Conservation (phyloP, 768 basidiomycete genomes). For the Pluteus cervinus region DNA sequence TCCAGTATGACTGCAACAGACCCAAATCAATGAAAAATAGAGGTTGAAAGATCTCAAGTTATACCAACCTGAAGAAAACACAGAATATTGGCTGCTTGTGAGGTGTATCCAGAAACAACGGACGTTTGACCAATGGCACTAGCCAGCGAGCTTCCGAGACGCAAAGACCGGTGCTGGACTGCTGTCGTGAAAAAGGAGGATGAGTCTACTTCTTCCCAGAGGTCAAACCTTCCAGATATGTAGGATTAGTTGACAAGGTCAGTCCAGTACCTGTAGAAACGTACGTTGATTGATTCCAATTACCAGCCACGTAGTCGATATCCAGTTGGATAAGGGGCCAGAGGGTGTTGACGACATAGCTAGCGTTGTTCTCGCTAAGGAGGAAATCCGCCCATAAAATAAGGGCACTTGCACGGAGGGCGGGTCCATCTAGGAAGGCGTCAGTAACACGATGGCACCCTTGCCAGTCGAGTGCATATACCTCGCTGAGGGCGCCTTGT, state of each 20-base stretch:
- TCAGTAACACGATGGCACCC: not conserved
- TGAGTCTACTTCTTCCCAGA: conserved; percentile 70
- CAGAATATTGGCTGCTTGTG: conserved; percentile 57
- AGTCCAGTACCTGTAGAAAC: conserved; percentile 8
- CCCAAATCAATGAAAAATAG: too few relatives aligned
- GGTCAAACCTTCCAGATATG: conserved; percentile 51
- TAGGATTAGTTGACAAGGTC: not conserved
- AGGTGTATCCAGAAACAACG: conserved; percentile 38
- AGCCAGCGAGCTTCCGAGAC: conserved; percentile 62
- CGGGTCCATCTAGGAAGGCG: conserved; percentile 55
- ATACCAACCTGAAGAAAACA: conserved; percentile 67
- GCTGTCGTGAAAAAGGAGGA: conserved; percentile 80
- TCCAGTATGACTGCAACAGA: conserved; percentile 73
- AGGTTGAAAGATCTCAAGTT: too few relatives aligned
- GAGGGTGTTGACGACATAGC: conserved; percentile 41
- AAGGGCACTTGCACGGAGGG: conserved; percentile 60
- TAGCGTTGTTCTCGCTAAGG: conserved; percentile 36
- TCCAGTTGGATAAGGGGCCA: conserved; percentile 74
- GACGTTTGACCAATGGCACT: conserved; percentile 44
- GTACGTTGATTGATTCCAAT: conserved; percentile 66
- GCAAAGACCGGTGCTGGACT: conserved; percentile 69
- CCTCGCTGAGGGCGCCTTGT: conserved; percentile 53
- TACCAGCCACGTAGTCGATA: conserved; percentile 61
- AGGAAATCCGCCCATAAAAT: conserved; percentile 66
- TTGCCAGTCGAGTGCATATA: conserved; percentile 12